A percentile compares a stretch with the other conserved stretches of the same genome.
Evolutionary conservation across 768 basidiomycete genomes (phyloP).

Genomic region (Cystofilobasidium bisporidii): DNA sequence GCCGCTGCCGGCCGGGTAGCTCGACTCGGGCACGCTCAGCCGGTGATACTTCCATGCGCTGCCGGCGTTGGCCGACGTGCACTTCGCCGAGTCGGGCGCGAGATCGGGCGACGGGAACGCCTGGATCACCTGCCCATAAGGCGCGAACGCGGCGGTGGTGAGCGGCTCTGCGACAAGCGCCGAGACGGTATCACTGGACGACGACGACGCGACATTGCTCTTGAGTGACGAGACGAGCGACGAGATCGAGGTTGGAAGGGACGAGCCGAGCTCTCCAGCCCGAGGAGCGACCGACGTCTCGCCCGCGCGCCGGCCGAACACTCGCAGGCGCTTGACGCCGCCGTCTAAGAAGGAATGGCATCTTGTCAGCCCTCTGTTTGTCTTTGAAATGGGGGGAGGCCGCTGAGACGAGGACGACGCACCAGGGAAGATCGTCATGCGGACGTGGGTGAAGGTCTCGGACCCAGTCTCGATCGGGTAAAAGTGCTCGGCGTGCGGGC

Average conservation of each 20-base stretch:
- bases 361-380: background rate
- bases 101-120: slow-evolving; percentile 61
- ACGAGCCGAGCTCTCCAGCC: slow-evolving; percentile 31
- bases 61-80: slow-evolving; percentile 77
- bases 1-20: slow-evolving; percentile 52
- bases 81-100: slow-evolving; percentile 56
- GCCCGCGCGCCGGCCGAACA: slow-evolving; percentile 50
- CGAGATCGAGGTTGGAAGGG: slow-evolving; percentile 15
- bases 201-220: slow-evolving; percentile 1
- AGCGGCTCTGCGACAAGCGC: slow-evolving; percentile 48
- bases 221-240: slow-evolving; percentile 3
- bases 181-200: slow-evolving; percentile 15
- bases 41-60: slow-evolving; percentile 91
- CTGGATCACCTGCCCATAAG: slow-evolving; percentile 86
- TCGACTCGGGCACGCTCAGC: slow-evolving; percentile 44
- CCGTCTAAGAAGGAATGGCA: slow-evolving; percentile 51
- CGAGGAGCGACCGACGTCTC: slow-evolving; percentile 38
- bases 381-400: background rate
- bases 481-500: slow-evolving; percentile 79
- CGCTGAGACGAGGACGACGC: too few species aligned
- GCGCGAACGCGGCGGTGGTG: slow-evolving; percentile 73
- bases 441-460: slow-evolving; percentile 67
- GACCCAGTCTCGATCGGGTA: slow-evolving; percentile 55
- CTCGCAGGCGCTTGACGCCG: slow-evolving; percentile 83
- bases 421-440: slow-evolving; percentile 74